phyloP scores from a whole-genome alignment of 2,329 filamentous ascomycete genomes.

The Scorias spongiosa region DNA sequence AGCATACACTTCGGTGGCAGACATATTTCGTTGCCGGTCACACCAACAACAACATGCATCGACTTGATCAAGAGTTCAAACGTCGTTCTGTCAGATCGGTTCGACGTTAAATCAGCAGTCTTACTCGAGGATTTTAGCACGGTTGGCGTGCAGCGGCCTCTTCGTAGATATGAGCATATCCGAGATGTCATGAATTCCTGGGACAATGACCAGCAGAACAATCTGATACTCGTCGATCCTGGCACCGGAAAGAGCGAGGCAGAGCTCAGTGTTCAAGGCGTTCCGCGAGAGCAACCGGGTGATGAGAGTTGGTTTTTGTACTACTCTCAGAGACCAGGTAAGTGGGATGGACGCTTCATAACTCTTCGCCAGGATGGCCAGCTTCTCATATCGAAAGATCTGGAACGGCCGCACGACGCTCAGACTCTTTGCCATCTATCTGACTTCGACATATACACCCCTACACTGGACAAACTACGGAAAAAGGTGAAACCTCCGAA shows the following conservation, averaged over 20 bases:
- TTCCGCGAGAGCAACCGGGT: slow-evolving; percentile 46
- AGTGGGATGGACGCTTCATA: slow-evolving; percentile 77
- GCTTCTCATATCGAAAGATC: slow-evolving; percentile 54
- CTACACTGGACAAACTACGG: slow-evolving; percentile 50
- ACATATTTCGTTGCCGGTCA: slow-evolving; percentile 56
- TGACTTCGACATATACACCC: slow-evolving; percentile 82
- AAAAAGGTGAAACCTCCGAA: slow-evolving; percentile 71
- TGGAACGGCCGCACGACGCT: slow-evolving; percentile 48
- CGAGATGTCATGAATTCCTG: slow-evolving; percentile 86
- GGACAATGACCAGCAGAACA: slow-evolving; percentile 68
- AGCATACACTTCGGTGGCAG: slow-evolving; percentile 57
- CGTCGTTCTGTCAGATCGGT: slow-evolving; percentile 44
- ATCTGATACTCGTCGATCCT: slow-evolving; percentile 48
- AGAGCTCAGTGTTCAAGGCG: slow-evolving; percentile 51
- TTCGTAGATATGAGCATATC: slow-evolving; percentile 75
- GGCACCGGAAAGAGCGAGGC: slow-evolving; percentile 37
- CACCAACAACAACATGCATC: slow-evolving; percentile 54
- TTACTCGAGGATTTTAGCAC: slow-evolving; percentile 61
- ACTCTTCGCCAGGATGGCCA: slow-evolving; percentile 62
- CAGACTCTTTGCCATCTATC: slow-evolving; percentile 67
- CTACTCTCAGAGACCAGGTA: slow-evolving; percentile 66
- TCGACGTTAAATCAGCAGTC: slow-evolving; percentile 52
- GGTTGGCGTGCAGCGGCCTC: slow-evolving; percentile 63
- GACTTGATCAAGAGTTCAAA: slow-evolving; percentile 59
- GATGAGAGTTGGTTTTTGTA: slow-evolving; percentile 59